phyloP scores from a whole-genome alignment of 495 filamentous ascomycete species.

The Aspergillus leporis region DNA sequence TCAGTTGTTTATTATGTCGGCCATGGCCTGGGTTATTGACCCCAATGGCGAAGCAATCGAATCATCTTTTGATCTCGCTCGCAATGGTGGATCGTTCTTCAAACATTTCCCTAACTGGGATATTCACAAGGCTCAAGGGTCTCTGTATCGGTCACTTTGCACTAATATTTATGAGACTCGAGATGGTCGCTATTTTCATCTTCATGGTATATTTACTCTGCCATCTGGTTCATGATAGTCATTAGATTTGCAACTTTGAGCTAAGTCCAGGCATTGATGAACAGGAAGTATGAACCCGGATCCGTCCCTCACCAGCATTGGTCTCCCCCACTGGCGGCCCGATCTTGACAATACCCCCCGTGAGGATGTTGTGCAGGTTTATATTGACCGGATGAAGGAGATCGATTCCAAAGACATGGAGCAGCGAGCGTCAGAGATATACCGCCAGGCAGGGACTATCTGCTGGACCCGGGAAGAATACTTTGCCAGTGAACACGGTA shows the following conservation, averaged over 20 bases:
- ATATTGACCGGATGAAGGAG: too few relatives aligned
- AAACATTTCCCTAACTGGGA: slow-evolving; percentile 22
- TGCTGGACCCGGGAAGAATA: slow-evolving; percentile 50
- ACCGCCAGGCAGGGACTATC: slow-evolving; percentile 55
- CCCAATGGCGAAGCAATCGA: too few relatives aligned
- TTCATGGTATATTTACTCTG: slow-evolving; percentile 36
- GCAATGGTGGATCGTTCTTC: slow-evolving; percentile 9
- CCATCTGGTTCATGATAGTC: background rate
- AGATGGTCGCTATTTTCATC: slow-evolving; percentile 52
- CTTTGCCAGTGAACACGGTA: slow-evolving; percentile 48
- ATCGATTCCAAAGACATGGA: slow-evolving; percentile 34
- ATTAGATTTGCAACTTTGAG: too few relatives aligned
- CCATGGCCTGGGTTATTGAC: too few relatives aligned
- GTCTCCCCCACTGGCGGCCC: slow-evolving; percentile 41
- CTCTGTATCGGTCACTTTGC: slow-evolving; percentile 26
- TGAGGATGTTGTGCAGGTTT: too few relatives aligned
- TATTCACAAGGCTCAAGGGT: slow-evolving; percentile 16
- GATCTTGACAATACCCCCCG: slow-evolving; percentile 20
- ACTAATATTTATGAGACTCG: slow-evolving; percentile 58
- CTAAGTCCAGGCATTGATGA: background rate
- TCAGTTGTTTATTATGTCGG: too few relatives aligned
- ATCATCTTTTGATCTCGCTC: too few relatives aligned
- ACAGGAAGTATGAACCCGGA: slow-evolving; percentile 45
- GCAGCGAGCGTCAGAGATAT: slow-evolving; percentile 43
- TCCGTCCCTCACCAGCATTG: slow-evolving; percentile 18